A percentile compares a stretch with the other conserved stretches of the same genome.
These are phyloP conservation scores for Bryoerythrophyllum caledonicum DNA, from an alignment of 225 moss, liverwort and hornwort genomes.

Conservation along the genomic window DNA sequence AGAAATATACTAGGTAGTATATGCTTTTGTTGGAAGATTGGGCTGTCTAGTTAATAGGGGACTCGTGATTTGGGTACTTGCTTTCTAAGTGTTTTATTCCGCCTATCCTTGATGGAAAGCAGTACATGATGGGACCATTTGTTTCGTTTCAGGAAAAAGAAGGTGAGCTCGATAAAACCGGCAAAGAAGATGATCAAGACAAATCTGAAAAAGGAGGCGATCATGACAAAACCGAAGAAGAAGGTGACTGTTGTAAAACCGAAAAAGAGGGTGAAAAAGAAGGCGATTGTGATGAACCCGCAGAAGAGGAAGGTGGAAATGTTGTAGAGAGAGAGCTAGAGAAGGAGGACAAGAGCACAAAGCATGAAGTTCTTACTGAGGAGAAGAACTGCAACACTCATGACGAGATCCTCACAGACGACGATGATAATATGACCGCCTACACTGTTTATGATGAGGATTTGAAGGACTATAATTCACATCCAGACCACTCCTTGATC, in stretches of 20 bases:
- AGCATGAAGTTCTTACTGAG: not conserved
- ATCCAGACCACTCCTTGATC: not conserved
- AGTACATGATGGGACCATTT: not conserved
- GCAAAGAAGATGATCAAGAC: not conserved
- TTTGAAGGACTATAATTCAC: not conserved
- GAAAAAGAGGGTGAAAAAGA: too few relatives aligned
- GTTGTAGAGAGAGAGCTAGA: constrained; percentile 5
- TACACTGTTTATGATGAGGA: constrained; percentile 10
- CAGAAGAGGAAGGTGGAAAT: constrained; percentile 16
- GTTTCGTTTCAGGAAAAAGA: constrained; percentile 1
- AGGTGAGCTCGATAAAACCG: not conserved
- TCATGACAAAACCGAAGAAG: too few relatives aligned
- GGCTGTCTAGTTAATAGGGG: too few relatives aligned
- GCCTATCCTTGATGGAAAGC: not conserved
- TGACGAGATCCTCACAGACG: too few relatives aligned
- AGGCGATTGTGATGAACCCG: not conserved
- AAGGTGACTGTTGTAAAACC: too few relatives aligned
- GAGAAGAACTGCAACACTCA: not conserved
- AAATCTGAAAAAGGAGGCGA: not conserved
- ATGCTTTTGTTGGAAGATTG: not conserved
- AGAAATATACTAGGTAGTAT: not conserved
- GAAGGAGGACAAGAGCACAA: constrained; percentile 5
- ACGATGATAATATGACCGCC: constrained; percentile 5
- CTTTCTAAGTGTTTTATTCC: too few relatives aligned
- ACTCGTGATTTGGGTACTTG: too few relatives aligned